Conservation (phyloP, 2,329 filamentous ascomycete genomes). For the Fusarium sp. region DNA sequence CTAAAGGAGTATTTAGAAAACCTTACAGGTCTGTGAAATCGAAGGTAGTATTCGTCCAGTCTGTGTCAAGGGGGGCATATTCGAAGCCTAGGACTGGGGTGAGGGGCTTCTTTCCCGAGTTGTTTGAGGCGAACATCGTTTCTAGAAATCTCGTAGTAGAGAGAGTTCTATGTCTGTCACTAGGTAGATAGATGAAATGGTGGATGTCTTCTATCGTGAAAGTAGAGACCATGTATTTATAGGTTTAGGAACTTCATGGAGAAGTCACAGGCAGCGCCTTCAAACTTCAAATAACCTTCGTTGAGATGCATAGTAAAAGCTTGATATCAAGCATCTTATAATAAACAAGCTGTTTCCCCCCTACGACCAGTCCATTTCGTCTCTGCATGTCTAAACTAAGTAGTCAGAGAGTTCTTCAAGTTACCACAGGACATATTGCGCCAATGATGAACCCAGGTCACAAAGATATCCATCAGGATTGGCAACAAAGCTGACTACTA, state of each 20-base stretch:
- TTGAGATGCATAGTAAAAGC: not conserved
- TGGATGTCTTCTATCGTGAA: too few species aligned
- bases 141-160: not conserved
- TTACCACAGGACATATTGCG: not conserved
- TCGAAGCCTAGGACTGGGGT: not conserved
- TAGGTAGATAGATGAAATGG: too few species aligned
- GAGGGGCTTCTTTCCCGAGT: not conserved
- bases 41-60: not conserved
- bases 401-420: not conserved
- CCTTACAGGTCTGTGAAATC: not conserved
- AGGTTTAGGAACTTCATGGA: not conserved
- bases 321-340: not conserved
- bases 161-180: too few species aligned
- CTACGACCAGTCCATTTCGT: not conserved
- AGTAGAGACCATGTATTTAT: not conserved
- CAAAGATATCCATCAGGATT: not conserved
- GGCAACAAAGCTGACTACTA: not conserved
- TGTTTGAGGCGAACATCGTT: not conserved
- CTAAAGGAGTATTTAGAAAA: not conserved
- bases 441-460: not conserved
- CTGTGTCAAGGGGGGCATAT: not conserved
- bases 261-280: not conserved
- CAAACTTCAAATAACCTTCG: not conserved
- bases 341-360: not conserved
- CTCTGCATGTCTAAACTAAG: not conserved